These are phyloP conservation scores for Trichoderma simmonsii DNA, from an alignment of 2,329 filamentous ascomycete species.

Conservation along the genomic window DNA sequence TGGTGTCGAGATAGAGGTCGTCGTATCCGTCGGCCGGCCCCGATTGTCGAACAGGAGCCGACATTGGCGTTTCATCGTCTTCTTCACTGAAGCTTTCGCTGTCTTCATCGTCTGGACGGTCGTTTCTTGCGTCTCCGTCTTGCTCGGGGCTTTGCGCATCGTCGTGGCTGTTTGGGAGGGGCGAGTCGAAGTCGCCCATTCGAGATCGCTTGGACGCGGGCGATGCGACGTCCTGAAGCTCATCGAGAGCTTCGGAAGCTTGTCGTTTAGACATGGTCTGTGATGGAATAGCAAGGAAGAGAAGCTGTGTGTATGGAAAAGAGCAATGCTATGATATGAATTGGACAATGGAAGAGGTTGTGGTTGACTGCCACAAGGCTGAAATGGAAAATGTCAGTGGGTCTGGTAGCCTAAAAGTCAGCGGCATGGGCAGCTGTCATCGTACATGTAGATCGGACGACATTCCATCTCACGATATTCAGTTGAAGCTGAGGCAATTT, in stretches of 20 bases:
- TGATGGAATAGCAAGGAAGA: not conserved
- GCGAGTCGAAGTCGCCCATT: constrained; percentile 44
- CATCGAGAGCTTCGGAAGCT: constrained; percentile 59
- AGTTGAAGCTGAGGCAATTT: not conserved
- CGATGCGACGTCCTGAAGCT: constrained; percentile 51
- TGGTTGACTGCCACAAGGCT: constrained; percentile 3
- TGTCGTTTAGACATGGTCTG: constrained; percentile 51
- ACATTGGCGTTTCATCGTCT: constrained; percentile 35
- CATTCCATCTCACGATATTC: not conserved
- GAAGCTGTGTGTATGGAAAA: not conserved
- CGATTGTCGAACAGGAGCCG: constrained; percentile 62
- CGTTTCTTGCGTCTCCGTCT: constrained; percentile 26
- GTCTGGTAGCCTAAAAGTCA: not conserved
- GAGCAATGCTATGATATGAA: not conserved
- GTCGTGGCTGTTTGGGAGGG: constrained; percentile 35
- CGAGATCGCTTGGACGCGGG: constrained; percentile 59
- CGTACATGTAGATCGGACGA: not conserved
- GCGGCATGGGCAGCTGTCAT: not conserved
- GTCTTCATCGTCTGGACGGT: constrained; percentile 24
- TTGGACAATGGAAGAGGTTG: not conserved
- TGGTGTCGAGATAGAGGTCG: constrained; percentile 96
- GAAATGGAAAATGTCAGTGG: constrained; percentile 16
- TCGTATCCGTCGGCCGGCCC: constrained; percentile 85
- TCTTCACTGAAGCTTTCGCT: constrained; percentile 40
- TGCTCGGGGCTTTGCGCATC: constrained; percentile 33